These are phyloP conservation scores for Heterobasidion annosum DNA, from an alignment of 1,284 basidiomycete genomes.

Conservation along the genomic window DNA sequence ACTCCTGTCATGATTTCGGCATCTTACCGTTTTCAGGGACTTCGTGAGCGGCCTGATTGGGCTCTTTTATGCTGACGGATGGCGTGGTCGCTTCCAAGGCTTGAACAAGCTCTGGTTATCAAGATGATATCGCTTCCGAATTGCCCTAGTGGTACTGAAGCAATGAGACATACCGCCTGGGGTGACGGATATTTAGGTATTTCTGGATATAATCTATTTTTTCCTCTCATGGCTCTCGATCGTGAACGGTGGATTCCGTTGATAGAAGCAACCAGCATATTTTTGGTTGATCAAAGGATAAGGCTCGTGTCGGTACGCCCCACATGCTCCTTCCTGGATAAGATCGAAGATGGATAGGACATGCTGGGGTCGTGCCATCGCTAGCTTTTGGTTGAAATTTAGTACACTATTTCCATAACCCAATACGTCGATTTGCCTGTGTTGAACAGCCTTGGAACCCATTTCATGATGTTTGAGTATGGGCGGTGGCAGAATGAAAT, in stretches of 20 bases:
- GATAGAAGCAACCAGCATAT: background rate
- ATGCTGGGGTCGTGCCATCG: no score
- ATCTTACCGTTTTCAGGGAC: constrained; percentile 39
- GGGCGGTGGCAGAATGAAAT: no score
- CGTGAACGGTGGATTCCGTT: background rate
- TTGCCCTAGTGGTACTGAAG: background rate
- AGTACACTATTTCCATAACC: background rate
- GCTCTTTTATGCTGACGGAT: constrained; percentile 68
- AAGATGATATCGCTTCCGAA: background rate
- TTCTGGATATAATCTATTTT: background rate
- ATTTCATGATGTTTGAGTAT: no score
- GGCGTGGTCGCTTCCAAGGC: constrained; percentile 45
- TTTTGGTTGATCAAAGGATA: background rate
- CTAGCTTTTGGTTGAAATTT: background rate
- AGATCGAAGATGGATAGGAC: background rate
- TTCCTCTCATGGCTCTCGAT: background rate
- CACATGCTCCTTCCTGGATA: background rate
- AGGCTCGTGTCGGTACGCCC: background rate
- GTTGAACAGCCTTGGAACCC: no score
- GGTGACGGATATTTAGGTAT: background rate
- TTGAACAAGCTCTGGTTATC: background rate
- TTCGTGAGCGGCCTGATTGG: constrained; percentile 69
- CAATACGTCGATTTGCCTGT: background rate
- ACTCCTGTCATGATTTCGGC: constrained; percentile 7
- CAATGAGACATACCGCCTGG: background rate